Evolutionary conservation across 2,329 filamentous ascomycete species (phyloP).

Genomic region (Fusarium heterosporum): DNA sequence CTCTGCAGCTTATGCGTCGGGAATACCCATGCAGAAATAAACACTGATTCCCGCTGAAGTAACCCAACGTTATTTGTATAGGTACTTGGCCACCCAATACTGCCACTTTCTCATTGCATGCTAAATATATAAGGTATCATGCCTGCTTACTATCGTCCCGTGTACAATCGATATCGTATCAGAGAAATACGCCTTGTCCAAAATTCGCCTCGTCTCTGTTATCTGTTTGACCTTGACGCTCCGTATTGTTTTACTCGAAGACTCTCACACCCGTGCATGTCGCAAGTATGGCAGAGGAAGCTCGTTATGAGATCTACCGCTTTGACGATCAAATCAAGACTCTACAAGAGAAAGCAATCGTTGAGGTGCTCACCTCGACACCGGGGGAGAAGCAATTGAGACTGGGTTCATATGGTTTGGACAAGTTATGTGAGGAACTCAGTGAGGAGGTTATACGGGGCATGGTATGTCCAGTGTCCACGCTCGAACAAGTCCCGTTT

Average conservation of each 20-base stretch:
- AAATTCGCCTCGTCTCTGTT: neutral
- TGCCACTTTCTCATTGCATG: conserved; percentile 3
- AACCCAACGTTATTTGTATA: neutral
- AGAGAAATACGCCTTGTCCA: neutral
- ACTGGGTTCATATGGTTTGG: conserved; percentile 26
- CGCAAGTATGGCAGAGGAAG: conserved; percentile 22
- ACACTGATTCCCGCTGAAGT: neutral
- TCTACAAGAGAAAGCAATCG: conserved; percentile 26
- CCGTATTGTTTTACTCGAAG: neutral
- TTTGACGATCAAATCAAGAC: conserved; percentile 21
- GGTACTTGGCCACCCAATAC: conserved; percentile 7
- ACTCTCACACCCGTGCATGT: neutral
- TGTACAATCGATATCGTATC: neutral
- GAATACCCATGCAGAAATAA: conserved; percentile 22
- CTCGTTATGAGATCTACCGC: conserved; percentile 17
- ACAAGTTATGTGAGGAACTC: conserved; percentile 19
- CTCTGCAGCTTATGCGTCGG: conserved; percentile 17
- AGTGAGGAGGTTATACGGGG: conserved; percentile 26
- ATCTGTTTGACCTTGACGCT: neutral
- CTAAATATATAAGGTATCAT: conserved; percentile 24
- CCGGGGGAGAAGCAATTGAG: conserved; percentile 24
- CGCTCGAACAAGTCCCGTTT: neutral
- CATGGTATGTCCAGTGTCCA: conserved; percentile 17
- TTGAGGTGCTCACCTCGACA: conserved; percentile 28
- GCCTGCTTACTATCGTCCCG: neutral